Percentiles rank a stretch among this genome's conserved stretches.
These are phyloP conservation scores for Glebionis coronaria DNA, from an alignment of 129 eudicot genomes.

Conservation along the genomic window DNA sequence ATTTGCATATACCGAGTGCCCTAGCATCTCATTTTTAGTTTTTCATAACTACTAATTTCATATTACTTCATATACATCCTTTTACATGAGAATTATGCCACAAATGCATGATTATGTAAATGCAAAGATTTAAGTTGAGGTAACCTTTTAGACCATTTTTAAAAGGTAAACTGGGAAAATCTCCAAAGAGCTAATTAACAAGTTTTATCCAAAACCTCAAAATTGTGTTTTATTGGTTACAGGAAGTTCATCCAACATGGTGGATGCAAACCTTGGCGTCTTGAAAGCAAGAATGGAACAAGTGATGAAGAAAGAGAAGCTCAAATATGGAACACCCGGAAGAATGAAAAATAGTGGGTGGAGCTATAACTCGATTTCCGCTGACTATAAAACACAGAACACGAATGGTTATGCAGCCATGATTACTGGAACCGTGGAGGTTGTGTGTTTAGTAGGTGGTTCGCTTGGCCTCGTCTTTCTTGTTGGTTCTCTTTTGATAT, in stretches of 20 bases:
- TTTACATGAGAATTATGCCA: too few relatives aligned
- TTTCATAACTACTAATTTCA: too few relatives aligned
- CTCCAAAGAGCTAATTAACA: too few relatives aligned
- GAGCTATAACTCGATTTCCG: not conserved
- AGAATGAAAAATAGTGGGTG: conserved; percentile 13
- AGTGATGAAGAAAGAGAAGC: conserved; percentile 31
- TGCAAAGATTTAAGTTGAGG: too few relatives aligned
- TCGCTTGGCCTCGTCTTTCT: conserved; percentile 31
- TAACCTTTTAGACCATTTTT: too few relatives aligned
- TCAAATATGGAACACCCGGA: conserved; percentile 13
- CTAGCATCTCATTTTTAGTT: too few relatives aligned
- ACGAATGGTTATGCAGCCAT: conserved; percentile 4
- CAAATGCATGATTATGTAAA: too few relatives aligned
- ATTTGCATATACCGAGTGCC: too few relatives aligned
- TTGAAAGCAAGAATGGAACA: conserved; percentile 35
- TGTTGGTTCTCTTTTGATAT: conserved; percentile 29
- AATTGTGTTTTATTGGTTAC: not conserved
- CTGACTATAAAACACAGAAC: conserved; percentile 3
- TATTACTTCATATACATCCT: too few relatives aligned
- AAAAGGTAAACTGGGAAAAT: too few relatives aligned
- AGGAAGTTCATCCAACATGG: conserved; percentile 33
- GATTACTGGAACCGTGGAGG: conserved; percentile 17
- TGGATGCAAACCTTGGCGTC: conserved; percentile 34
- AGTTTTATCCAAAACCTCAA: too few relatives aligned
- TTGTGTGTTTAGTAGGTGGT: conserved; percentile 22